Percentiles rank a stretch among this genome's conserved stretches.
These are phyloP conservation scores for Amoeboradix gromovi DNA, from an alignment of 371 early-diverging fungal species.

Conservation along the genomic window DNA sequence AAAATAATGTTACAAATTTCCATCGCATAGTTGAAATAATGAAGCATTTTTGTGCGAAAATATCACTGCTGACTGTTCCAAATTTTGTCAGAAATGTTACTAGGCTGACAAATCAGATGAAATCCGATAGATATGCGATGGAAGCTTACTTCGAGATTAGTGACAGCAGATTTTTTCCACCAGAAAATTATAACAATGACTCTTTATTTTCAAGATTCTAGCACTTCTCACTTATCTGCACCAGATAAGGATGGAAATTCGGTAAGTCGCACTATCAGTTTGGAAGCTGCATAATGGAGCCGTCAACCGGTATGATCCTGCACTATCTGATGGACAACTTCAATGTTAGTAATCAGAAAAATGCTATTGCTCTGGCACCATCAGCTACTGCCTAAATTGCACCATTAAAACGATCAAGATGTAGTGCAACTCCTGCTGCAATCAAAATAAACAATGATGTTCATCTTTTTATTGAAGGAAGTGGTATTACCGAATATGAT, in stretches of 20 bases:
- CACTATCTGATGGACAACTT: constrained; percentile 98
- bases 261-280: constrained; percentile 48
- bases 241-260: constrained; percentile 54
- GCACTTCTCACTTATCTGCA: constrained; percentile 87
- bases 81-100: no score
- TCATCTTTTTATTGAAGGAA: constrained; percentile 53
- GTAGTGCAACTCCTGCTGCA: constrained; percentile 60
- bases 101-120: constrained; percentile 24
- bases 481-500: constrained; percentile 84
- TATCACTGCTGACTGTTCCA: constrained; percentile 55
- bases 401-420: constrained; percentile 70
- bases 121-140: no score
- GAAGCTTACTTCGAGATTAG: no score
- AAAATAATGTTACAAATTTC: constrained; percentile 20
- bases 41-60: constrained; percentile 60
- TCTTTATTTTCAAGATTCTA: no score
- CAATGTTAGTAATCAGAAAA: constrained; percentile 48
- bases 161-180: constrained; percentile 19
- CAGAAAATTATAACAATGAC: constrained; percentile 47
- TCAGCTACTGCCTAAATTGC: constrained; percentile 50
- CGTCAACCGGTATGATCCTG: constrained; percentile 76
- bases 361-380: constrained; percentile 52
- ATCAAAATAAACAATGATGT: constrained; percentile 37
- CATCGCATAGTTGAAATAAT: constrained; percentile 62
- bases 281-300: constrained; percentile 53